Percentiles rank a stretch among this genome's conserved stretches.
phyloP scores from a whole-genome alignment of 2,329 filamentous ascomycete genomes.

The Penicillium italicum region DNA sequence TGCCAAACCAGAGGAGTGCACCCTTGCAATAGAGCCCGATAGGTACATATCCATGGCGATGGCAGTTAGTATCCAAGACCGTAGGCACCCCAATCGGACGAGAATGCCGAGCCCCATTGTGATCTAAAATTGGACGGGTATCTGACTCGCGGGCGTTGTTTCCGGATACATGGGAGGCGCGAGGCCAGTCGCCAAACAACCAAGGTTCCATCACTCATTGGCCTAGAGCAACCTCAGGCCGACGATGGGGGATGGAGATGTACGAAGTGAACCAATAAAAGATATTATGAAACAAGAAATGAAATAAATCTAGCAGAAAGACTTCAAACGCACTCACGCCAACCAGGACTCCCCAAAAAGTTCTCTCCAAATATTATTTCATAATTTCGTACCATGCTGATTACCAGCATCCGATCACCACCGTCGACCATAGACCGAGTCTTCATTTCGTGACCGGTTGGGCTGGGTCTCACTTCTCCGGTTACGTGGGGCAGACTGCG shows the following conservation, averaged over 20 bases:
- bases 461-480: slow-evolving; percentile 16
- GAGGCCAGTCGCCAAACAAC: not conserved
- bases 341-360: slow-evolving; percentile 13
- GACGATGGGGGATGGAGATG: not conserved
- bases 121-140: not conserved
- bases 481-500: slow-evolving; percentile 16
- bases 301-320: not conserved
- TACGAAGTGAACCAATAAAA: not conserved
- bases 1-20: not conserved
- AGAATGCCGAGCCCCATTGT: slow-evolving; percentile 9
- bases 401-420: slow-evolving; percentile 40
- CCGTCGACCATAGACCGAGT: slow-evolving; percentile 43
- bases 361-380: not conserved
- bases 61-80: not conserved
- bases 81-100: slow-evolving; percentile 4
- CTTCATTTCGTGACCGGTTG: slow-evolving; percentile 31
- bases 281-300: not conserved
- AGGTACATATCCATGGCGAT: not conserved
- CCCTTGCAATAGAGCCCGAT: not conserved
- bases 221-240: not conserved
- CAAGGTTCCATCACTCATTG: not conserved
- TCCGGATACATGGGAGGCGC: slow-evolving; percentile 6
- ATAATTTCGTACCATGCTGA: slow-evolving; percentile 5
- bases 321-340: not conserved
- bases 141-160: slow-evolving; percentile 19